These are phyloP conservation scores for Psilocybe cubensis DNA, from an alignment of 768 basidiomycete species.

Conservation along the genomic window DNA sequence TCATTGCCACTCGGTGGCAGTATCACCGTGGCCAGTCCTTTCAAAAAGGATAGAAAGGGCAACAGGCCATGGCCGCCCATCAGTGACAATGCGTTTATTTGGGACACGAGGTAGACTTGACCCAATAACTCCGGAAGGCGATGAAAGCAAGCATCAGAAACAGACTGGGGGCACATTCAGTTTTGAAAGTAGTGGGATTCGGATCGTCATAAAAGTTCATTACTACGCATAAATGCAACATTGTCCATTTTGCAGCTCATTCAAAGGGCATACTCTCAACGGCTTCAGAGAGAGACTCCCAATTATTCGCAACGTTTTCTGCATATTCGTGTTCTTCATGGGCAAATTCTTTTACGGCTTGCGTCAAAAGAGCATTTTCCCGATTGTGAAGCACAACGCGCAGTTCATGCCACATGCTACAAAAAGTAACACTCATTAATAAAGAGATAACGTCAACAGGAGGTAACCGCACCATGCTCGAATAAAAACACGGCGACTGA, in stretches of 20 bases:
- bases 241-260: constrained; percentile 35
- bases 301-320: constrained; percentile 66
- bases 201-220: constrained; percentile 17
- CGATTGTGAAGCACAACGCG: constrained; percentile 89
- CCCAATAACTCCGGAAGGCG: not conserved
- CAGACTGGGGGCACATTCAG: not conserved
- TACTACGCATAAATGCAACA: constrained; percentile 1
- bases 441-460: constrained; percentile 6
- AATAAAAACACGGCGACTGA: constrained; percentile 85
- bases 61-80: not conserved
- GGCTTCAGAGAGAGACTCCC: constrained; percentile 71
- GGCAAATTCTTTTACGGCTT: constrained; percentile 73
- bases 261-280: constrained; percentile 88
- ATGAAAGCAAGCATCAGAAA: not conserved
- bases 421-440: constrained; percentile 5
- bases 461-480: constrained; percentile 69
- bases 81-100: not conserved
- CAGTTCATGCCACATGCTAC: constrained; percentile 97
- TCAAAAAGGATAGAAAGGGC: too few relatives aligned
- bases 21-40: too few relatives aligned
- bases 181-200: not conserved
- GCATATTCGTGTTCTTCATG: constrained; percentile 74
- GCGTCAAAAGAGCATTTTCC: constrained; percentile 81
- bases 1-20: not conserved
- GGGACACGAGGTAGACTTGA: not conserved